Percentiles rank a stretch among this genome's conserved stretches.
Conservation (phyloP, 1,284 basidiomycete genomes). For the Retiboletus fuscus region DNA sequence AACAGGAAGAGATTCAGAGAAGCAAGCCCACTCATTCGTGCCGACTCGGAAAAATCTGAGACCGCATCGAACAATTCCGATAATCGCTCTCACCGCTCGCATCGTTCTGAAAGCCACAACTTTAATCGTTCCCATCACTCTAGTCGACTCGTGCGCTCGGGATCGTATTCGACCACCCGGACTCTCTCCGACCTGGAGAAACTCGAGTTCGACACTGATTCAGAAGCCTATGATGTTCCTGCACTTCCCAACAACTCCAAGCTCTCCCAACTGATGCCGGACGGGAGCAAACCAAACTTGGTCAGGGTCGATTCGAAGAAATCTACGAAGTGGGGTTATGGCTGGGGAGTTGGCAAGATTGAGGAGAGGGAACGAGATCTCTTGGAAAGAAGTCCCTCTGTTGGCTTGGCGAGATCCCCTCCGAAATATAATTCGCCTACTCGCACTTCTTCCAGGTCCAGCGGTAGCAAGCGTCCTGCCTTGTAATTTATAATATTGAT, state of each 20-base stretch:
- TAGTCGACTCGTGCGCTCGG: slow-evolving; percentile 46
- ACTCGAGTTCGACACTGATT: slow-evolving; percentile 67
- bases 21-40: slow-evolving; percentile 49
- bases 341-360: slow-evolving; percentile 73
- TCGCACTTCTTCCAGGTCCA: slow-evolving; percentile 55
- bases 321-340: slow-evolving; percentile 68
- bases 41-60: slow-evolving; percentile 50
- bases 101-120: slow-evolving; percentile 36
- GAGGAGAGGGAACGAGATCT: slow-evolving; percentile 62
- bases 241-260: slow-evolving; percentile 38
- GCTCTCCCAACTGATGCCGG: slow-evolving; percentile 46
- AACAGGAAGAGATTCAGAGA: slow-evolving; percentile 47
- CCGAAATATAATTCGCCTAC: slow-evolving; percentile 52
- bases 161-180: slow-evolving; percentile 49
- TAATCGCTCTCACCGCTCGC: slow-evolving; percentile 45
- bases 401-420: slow-evolving; percentile 50
- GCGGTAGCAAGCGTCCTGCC: slow-evolving; percentile 58
- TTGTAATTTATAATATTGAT: too few relatives aligned
- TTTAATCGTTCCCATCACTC: slow-evolving; percentile 45
- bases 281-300: slow-evolving; percentile 56
- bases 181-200: slow-evolving; percentile 52
- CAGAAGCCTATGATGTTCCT: slow-evolving; percentile 63
- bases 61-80: slow-evolving; percentile 44
- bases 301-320: slow-evolving; percentile 65
- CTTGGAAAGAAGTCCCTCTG: slow-evolving; percentile 57